Conservation (phyloP, 176 grass and related monocot genomes). For the Zizania latifolia region DNA sequence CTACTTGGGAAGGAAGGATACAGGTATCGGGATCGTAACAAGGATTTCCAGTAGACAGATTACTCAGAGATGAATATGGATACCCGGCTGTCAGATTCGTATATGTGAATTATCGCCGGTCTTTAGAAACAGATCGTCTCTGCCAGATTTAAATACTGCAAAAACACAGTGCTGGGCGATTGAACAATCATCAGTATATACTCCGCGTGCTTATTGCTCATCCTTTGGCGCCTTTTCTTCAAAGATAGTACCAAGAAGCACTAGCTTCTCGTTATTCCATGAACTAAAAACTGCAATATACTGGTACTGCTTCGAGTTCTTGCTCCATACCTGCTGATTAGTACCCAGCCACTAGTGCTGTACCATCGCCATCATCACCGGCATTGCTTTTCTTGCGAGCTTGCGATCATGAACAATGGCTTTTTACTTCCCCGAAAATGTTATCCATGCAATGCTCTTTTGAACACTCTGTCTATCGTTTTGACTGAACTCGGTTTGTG, state of each 20-base stretch:
- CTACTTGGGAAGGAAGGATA: no score
- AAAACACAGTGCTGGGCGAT: background rate
- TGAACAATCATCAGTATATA: constrained; percentile 5
- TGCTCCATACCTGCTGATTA: constrained; percentile 25
- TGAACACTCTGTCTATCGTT: background rate
- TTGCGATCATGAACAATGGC: constrained; percentile 24
- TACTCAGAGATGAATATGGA: constrained; percentile 6
- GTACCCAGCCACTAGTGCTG: constrained; percentile 13
- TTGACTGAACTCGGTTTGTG: constrained; percentile 15
- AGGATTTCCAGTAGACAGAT: background rate
- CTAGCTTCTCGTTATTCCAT: constrained; percentile 8
- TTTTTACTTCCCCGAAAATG: constrained; percentile 38
- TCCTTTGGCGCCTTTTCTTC: constrained; percentile 23
- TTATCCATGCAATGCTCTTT: background rate
- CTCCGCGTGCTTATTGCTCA: constrained; percentile 22
- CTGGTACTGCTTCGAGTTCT: background rate
- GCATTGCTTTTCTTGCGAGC: constrained; percentile 23
- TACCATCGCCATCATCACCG: constrained; percentile 24
- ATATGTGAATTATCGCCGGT: constrained; percentile 1
- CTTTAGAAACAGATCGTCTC: constrained; percentile 19
- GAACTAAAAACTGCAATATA: background rate
- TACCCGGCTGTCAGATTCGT: constrained; percentile 1
- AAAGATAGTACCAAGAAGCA: background rate
- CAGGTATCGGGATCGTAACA: background rate
- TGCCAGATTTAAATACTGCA: constrained; percentile 6